Evolutionary conservation across 1,284 basidiomycete species (phyloP).

Genomic region (Boletus semigastroideus): DNA sequence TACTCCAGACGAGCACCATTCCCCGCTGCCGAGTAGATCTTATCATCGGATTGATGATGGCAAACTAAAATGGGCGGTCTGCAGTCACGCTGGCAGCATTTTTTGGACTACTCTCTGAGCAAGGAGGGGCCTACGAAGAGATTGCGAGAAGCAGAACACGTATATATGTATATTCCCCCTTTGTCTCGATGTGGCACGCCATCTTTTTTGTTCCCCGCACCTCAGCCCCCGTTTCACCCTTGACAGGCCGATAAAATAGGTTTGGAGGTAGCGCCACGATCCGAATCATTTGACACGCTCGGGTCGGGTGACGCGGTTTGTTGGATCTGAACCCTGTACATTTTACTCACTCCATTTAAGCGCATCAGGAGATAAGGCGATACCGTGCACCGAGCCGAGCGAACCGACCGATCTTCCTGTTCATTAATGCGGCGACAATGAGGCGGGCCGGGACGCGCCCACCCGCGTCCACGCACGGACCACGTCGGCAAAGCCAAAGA

Average conservation of each 20-base stretch:
- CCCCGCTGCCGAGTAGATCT: conserved; percentile 30
- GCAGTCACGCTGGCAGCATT: conserved; percentile 6
- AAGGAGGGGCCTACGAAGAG: not conserved
- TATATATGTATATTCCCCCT: not conserved
- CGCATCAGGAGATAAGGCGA: conserved; percentile 9
- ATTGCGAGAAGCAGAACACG: not conserved
- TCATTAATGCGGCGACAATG: conserved; percentile 6
- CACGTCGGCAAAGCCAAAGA: not conserved
- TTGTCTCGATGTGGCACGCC: not conserved
- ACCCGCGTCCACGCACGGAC: not conserved
- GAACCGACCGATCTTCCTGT: conserved; percentile 1
- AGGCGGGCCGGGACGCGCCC: not conserved
- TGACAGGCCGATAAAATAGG: not conserved
- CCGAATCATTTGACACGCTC: conserved; percentile 1
- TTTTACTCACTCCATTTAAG: not conserved
- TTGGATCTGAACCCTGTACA: not conserved
- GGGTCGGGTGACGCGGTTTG: not conserved
- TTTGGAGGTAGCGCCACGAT: conserved; percentile 1
- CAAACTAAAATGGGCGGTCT: conserved; percentile 11
- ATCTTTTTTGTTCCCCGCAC: not conserved
- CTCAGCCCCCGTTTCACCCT: not conserved
- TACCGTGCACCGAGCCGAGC: conserved; percentile 3
- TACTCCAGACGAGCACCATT: conserved; percentile 19
- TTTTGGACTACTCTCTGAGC: conserved; percentile 3
- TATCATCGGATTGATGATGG: conserved; percentile 19